Evolutionary conservation across 768 basidiomycete species (phyloP).

Genomic region (Tylopilus plumbeoviolaceoides): DNA sequence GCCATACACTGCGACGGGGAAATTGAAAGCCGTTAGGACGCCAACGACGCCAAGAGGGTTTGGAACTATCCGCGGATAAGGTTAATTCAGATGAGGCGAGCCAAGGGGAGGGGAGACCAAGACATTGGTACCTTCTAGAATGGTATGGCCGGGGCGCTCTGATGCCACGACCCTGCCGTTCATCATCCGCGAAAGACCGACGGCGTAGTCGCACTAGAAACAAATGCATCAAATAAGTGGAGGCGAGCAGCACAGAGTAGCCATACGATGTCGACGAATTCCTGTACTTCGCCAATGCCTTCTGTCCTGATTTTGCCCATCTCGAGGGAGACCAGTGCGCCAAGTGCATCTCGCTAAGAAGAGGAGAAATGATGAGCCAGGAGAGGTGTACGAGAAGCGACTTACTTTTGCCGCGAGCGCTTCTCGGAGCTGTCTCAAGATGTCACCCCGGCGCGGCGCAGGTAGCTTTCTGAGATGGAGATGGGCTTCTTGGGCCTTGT

Average conservation of each 20-base stretch:
- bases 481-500: slow-evolving; percentile 72
- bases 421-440: slow-evolving; percentile 83
- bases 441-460: slow-evolving; percentile 84
- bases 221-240: slow-evolving; percentile 6
- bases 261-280: slow-evolving; percentile 89
- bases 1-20: slow-evolving; percentile 91
- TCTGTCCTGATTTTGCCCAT: slow-evolving; percentile 93
- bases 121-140: slow-evolving; percentile 66
- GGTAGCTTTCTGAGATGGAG: slow-evolving; percentile 68
- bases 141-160: slow-evolving; percentile 86
- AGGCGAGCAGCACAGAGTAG: slow-evolving; percentile 6
- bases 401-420: slow-evolving; percentile 73
- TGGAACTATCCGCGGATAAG: slow-evolving; percentile 53
- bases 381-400: background rate
- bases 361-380: slow-evolving; percentile 8
- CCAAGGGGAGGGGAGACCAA: background rate
- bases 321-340: slow-evolving; percentile 79
- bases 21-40: slow-evolving; percentile 92
- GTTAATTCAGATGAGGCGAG: slow-evolving; percentile 2
- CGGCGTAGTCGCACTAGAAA: slow-evolving; percentile 85
- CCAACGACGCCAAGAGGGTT: slow-evolving; percentile 79
- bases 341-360: slow-evolving; percentile 67
- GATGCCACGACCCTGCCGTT: slow-evolving; percentile 84
- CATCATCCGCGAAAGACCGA: slow-evolving; percentile 92
- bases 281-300: slow-evolving; percentile 90